These are phyloP conservation scores for Solanum lignicaule DNA, from an alignment of 257 asterid genomes.

Conservation along the genomic window DNA sequence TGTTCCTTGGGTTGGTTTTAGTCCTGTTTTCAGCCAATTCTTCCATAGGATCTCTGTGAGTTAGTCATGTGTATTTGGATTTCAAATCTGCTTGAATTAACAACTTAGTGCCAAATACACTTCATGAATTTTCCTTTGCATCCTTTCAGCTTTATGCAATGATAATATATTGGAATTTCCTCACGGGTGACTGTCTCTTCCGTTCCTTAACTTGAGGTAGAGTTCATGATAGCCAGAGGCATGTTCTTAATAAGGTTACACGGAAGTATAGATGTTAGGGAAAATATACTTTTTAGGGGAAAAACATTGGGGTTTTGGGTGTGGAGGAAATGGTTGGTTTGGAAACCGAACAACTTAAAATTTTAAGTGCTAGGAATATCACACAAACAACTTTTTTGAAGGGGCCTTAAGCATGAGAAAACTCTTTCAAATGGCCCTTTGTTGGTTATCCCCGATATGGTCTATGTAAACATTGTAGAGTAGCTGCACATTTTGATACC, in stretches of 20 bases:
- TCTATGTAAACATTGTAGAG: background rate
- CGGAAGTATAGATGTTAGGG: background rate
- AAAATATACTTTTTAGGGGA: background rate
- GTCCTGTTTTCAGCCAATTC: background rate
- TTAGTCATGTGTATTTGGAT: background rate
- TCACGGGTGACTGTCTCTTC: background rate
- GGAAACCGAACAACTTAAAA: background rate
- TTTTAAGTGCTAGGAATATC: background rate
- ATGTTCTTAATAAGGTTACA: background rate
- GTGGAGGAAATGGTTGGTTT: background rate
- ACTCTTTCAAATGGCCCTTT: background rate
- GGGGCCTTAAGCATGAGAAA: background rate
- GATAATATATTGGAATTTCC: background rate
- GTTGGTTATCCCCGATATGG: background rate
- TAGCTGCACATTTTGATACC: background rate
- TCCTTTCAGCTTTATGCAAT: background rate
- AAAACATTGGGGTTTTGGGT: background rate
- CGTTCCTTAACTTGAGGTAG: background rate
- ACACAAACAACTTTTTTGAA: background rate
- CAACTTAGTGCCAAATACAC: background rate
- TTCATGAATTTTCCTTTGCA: background rate
- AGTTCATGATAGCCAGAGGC: background rate
- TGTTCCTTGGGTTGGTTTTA: background rate
- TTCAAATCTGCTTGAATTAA: background rate
- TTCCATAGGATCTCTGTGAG: background rate